Evolutionary conservation across 1,284 basidiomycete genomes (phyloP), one percentile per base, ranked within the genome.

Genomic region (Austroboletus niveus): DNA sequence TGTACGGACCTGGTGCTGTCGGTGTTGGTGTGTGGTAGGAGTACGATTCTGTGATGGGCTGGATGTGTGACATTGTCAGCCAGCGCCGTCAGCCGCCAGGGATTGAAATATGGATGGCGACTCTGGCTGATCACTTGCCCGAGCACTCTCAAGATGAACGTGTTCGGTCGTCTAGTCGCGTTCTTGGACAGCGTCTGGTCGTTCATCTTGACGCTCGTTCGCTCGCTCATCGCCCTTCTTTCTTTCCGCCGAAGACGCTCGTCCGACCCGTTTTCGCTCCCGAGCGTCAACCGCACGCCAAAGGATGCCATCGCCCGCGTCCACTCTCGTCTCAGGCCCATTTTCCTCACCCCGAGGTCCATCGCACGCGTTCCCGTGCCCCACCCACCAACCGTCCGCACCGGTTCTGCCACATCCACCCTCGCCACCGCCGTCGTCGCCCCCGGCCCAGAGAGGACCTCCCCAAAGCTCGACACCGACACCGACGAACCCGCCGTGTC

Each of bases 11-110:
- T 2, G 71, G 49, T 0, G 81, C 75, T 0, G 83, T 82, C 27
- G 90, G 82, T 1, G 69, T 79, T 8, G 82, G 77, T 0, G 92
- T 93, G 67, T 94, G 92, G 67, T 91, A 89, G 0, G 87, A 86
- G 68, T 95, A 95, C 0, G 91, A 91, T 30, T 84, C 78, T 5
- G 75, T 75, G 27, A 94, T 12, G 76, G 71, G 20, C 82, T 83
- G n/a, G 80, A 77, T n/a, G 80, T 52, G 35, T 50, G 22, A 22
- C 39, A 30, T 24, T 10, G 58, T 56, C 62, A 64, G 60, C 62
- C 62, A 11, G 7, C 14, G 24, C 29, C 1, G 60, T 61, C 63
- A 63, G 58, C 58, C 62, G 48, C 62, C 1, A 10, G 9, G 29
- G 29, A 2, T 61, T 59, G 57, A 64, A 57, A 64, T 62, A 64